These are phyloP conservation scores for Botryotinia calthae DNA, from an alignment of 2,329 filamentous ascomycete species.

Conservation along the genomic window DNA sequence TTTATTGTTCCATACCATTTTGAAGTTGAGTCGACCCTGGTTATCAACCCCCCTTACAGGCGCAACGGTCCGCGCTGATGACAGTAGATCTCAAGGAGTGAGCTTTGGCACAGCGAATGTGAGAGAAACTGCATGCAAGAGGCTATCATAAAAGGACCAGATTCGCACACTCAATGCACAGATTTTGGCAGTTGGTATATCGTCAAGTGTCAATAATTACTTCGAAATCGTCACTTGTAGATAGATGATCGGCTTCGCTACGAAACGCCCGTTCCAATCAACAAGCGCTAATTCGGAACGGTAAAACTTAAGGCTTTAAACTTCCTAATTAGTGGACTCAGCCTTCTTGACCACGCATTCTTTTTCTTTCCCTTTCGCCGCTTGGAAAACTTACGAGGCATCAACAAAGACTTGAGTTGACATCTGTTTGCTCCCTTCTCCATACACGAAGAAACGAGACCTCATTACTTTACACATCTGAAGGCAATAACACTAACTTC, in stretches of 20 bases:
- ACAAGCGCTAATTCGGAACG: constrained; percentile 15
- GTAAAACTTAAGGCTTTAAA: neutral
- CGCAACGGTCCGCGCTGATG: constrained; percentile 20
- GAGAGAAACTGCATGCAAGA: constrained; percentile 6
- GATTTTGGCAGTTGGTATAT: neutral
- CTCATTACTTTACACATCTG: neutral
- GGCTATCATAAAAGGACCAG: constrained; percentile 5
- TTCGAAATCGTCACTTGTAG: constrained; percentile 18
- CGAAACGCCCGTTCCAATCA: constrained; percentile 14
- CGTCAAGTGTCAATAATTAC: constrained; percentile 13
- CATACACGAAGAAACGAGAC: neutral
- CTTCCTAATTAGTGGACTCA: constrained; percentile 7
- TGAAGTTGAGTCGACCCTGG: constrained; percentile 24
- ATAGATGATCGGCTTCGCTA: constrained; percentile 14
- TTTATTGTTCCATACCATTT: constrained; percentile 32
- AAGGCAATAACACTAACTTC: neutral
- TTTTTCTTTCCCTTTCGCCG: neutral
- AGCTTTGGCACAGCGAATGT: neutral
- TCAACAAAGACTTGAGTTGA: constrained; percentile 1
- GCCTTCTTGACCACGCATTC: constrained; percentile 14
- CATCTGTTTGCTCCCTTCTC: neutral
- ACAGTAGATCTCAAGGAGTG: neutral
- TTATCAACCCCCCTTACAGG: constrained; percentile 11
- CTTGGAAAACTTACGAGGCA: constrained; percentile 1
- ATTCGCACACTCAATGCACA: neutral